Percentiles rank a stretch among this genome's conserved stretches.
phyloP scores from a whole-genome alignment of 2,329 filamentous ascomycete species.

The Calcarisporium arbuscula region DNA sequence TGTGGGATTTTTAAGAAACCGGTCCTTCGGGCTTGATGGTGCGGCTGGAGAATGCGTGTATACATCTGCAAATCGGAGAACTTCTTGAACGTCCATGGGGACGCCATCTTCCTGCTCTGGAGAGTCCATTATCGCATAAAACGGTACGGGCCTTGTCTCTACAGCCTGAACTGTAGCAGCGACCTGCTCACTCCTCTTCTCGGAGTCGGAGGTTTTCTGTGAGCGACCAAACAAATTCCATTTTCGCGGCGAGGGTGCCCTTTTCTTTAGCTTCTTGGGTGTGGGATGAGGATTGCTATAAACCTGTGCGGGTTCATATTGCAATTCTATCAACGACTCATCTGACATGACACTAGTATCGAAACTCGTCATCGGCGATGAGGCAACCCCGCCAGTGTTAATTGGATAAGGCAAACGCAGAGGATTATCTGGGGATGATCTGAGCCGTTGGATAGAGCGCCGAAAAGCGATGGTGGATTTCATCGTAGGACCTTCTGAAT shows the following conservation, averaged over 20 bases:
- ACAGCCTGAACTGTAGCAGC: constrained; percentile 42
- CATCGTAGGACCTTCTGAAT: constrained; percentile 42
- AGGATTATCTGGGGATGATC: constrained; percentile 35
- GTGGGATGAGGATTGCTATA: constrained; percentile 19
- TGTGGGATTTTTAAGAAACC: too few relatives aligned
- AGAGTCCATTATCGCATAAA: constrained; percentile 57
- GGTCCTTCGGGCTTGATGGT: background rate
- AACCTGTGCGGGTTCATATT: constrained; percentile 27
- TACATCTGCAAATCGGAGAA: constrained; percentile 44
- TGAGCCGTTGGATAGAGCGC: constrained; percentile 47
- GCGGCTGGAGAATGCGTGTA: constrained; percentile 18
- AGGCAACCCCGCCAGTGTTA: constrained; percentile 34
- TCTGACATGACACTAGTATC: constrained; percentile 53
- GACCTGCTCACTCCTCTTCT: constrained; percentile 30
- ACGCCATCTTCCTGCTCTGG: constrained; percentile 48
- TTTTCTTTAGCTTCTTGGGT: constrained; percentile 51
- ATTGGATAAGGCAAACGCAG: constrained; percentile 49
- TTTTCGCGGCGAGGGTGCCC: constrained; percentile 48
- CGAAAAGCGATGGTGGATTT: constrained; percentile 49
- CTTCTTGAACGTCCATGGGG: constrained; percentile 31
- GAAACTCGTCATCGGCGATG: constrained; percentile 48
- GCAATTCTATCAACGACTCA: constrained; percentile 40
- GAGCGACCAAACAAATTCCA: constrained; percentile 60
- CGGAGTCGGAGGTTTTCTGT: constrained; percentile 33
- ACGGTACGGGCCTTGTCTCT: constrained; percentile 47